Conservation (phyloP, 306 rosid species). For the Trifolium fragiferum region DNA sequence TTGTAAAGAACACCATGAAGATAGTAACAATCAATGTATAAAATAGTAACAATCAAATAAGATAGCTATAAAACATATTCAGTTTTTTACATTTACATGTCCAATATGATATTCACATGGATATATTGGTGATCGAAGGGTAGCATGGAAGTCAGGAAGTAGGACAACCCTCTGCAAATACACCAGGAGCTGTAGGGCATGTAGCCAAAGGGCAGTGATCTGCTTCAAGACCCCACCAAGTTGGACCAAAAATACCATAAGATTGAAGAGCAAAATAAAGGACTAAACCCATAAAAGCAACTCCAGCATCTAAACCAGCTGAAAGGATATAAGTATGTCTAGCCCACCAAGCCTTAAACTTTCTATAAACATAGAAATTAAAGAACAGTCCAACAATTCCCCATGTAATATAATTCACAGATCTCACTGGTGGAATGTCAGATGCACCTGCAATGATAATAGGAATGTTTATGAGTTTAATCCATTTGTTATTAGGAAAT, state of each 20-base stretch:
- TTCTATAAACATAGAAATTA: slow-evolving; percentile 54
- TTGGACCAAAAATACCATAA: slow-evolving; percentile 44
- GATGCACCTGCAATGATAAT: slow-evolving; percentile 45
- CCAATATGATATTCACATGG: not conserved
- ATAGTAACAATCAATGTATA: too few species aligned
- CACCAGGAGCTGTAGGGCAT: slow-evolving; percentile 70
- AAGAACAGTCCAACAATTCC: slow-evolving; percentile 60
- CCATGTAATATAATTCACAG: slow-evolving; percentile 62
- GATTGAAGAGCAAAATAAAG: slow-evolving; percentile 59
- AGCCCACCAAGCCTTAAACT: slow-evolving; percentile 65
- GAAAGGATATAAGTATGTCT: slow-evolving; percentile 58
- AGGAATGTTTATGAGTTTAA: slow-evolving; percentile 60
- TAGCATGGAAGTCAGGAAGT: slow-evolving; percentile 26
- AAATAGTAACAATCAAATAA: not conserved
- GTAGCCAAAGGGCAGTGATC: slow-evolving; percentile 55
- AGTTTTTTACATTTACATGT: not conserved
- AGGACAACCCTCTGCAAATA: slow-evolving; percentile 55
- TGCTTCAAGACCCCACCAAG: slow-evolving; percentile 63
- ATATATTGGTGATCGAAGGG: not conserved
- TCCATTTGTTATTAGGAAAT: slow-evolving; percentile 56
- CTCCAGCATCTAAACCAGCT: slow-evolving; percentile 73
- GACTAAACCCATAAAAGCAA: slow-evolving; percentile 57
- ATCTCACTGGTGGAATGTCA: slow-evolving; percentile 46
- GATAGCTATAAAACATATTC: not conserved
- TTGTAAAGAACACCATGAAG: too few species aligned